Conservation (phyloP, 148 eudicot genomes). For the Chenopodium berlandieri region DNA sequence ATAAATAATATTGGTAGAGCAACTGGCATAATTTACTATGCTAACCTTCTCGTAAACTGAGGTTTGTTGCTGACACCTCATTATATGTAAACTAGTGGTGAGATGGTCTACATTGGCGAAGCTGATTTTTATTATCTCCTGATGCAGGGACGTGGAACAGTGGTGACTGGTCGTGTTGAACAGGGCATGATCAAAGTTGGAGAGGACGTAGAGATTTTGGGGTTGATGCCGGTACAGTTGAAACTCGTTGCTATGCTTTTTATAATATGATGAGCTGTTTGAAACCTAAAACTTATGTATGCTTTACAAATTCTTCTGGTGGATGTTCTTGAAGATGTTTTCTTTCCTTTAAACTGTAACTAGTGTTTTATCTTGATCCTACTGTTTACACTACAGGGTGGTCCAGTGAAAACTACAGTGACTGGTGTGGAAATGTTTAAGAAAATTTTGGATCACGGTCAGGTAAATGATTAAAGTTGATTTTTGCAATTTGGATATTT, state of each 20-base stretch:
- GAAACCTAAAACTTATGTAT: background rate
- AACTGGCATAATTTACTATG: background rate
- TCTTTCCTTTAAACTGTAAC: background rate
- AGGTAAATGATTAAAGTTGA: constrained; percentile 44
- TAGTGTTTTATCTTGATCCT: background rate
- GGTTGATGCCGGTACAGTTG: constrained; percentile 67
- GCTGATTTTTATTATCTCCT: constrained; percentile 1
- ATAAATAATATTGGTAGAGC: background rate
- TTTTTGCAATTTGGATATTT: constrained; percentile 5
- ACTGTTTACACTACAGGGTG: constrained; percentile 45
- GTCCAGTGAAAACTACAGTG: constrained; percentile 68
- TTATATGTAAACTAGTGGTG: background rate
- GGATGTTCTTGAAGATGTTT: background rate
- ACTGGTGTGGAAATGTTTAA: constrained; percentile 99
- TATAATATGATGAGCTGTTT: background rate
- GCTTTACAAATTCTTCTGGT: background rate
- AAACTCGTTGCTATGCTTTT: background rate
- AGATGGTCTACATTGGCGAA: background rate
- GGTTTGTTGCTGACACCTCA: too few relatives aligned
- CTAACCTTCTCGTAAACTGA: constrained; percentile 2
- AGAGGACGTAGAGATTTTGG: constrained; percentile 86
- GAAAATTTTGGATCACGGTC: constrained; percentile 80
- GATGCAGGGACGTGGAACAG: constrained; percentile 94
- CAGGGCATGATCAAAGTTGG: constrained; percentile 91
- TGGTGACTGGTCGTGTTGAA: constrained; percentile 95